These are phyloP conservation scores for Xylaria sp. DNA, from an alignment of 2,329 filamentous ascomycete species.

Conservation along the genomic window DNA sequence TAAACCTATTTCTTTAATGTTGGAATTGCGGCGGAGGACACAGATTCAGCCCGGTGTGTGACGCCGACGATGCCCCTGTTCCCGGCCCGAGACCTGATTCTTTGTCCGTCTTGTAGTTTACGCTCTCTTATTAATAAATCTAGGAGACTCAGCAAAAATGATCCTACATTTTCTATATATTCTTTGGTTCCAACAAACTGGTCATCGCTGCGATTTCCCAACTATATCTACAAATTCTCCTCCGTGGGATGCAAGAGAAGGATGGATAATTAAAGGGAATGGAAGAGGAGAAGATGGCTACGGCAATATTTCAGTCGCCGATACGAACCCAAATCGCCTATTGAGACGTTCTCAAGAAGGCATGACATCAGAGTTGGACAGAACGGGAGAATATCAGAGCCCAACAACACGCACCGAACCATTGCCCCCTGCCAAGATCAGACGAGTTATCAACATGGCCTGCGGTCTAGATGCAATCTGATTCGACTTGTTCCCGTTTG, in stretches of 20 bases:
- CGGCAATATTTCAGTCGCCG: neutral
- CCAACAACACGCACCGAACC: neutral
- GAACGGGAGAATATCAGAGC: neutral
- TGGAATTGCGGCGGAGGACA: constrained; percentile 3
- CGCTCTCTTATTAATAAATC: constrained; percentile 13
- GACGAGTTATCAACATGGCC: neutral
- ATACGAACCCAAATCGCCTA: neutral
- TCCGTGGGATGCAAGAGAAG: too few species aligned
- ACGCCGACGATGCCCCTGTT: neutral
- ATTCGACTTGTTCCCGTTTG: neutral
- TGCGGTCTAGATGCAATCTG: neutral
- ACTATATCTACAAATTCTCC: neutral
- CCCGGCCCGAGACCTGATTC: constrained; percentile 17
- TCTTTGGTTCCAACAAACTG: neutral
- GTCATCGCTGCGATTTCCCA: neutral
- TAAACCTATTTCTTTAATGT: neutral
- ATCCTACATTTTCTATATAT: neutral
- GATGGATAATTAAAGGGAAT: neutral
- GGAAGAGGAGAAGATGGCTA: neutral
- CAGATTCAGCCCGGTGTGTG: constrained; percentile 7
- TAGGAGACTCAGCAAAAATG: neutral
- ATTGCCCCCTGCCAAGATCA: neutral
- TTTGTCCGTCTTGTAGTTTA: neutral
- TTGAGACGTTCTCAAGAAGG: neutral
- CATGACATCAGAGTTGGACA: neutral